These are phyloP conservation scores for Ascomycota sp. DNA, from an alignment of 2,329 filamentous ascomycete genomes.

Conservation along the genomic window DNA sequence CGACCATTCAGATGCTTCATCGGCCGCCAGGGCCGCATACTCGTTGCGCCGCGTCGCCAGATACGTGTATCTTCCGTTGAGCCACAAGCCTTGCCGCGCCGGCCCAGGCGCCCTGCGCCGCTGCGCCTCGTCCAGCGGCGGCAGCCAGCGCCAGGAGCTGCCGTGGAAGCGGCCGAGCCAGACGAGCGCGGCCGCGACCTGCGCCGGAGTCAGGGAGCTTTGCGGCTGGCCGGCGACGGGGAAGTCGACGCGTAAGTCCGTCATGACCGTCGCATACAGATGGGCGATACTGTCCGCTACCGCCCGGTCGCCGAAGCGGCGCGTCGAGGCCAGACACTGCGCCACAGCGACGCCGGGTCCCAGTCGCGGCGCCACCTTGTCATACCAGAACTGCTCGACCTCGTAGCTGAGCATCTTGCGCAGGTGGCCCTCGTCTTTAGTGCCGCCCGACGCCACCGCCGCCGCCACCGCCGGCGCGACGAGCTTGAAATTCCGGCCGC, in stretches of 20 bases:
- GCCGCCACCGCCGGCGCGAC: conserved; percentile 28
- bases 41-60: conserved; percentile 40
- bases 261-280: conserved; percentile 34
- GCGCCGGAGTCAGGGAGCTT: conserved; percentile 20
- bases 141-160: conserved; percentile 22
- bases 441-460: not conserved
- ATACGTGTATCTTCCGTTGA: conserved; percentile 50
- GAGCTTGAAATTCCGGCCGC: too few relatives aligned
- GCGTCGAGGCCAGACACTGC: conserved; percentile 24
- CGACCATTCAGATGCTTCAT: conserved; percentile 34
- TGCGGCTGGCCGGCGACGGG: conserved; percentile 36
- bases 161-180: conserved; percentile 45
- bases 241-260: conserved; percentile 30
- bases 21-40: conserved; percentile 24
- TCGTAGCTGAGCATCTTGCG: conserved; percentile 48
- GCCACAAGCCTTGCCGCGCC: conserved; percentile 29
- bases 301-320: conserved; percentile 6
- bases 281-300: conserved; percentile 11
- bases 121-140: conserved; percentile 31
- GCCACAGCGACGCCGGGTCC: conserved; percentile 24
- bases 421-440: conserved; percentile 36
- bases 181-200: conserved; percentile 32
- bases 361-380: conserved; percentile 28
- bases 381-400: conserved; percentile 47
- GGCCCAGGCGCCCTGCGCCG: too few relatives aligned